phyloP scores from a whole-genome alignment of 2,329 filamentous ascomycete genomes.

The Juglanconis oblonga region DNA sequence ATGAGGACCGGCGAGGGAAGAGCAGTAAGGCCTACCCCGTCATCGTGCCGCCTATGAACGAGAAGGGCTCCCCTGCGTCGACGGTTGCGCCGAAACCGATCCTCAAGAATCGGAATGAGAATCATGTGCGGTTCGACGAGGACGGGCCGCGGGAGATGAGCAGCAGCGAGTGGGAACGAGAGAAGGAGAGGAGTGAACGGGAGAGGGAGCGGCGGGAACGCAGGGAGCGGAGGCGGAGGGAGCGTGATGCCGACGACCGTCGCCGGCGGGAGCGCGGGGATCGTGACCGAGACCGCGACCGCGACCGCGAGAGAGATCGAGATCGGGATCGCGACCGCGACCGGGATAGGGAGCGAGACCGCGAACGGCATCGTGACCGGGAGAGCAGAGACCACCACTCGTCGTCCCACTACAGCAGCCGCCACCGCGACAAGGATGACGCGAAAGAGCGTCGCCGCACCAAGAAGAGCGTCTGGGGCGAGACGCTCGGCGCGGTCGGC shows the following conservation, averaged over 20 bases:
- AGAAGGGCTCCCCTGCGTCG: slow-evolving; percentile 29
- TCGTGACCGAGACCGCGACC: slow-evolving; percentile 30
- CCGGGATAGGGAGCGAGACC: slow-evolving; percentile 33
- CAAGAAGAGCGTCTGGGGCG: slow-evolving; percentile 48
- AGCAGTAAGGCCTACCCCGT: slow-evolving; percentile 32
- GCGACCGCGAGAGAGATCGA: slow-evolving; percentile 14
- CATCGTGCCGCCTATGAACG: slow-evolving; percentile 36
- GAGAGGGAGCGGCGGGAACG: slow-evolving; percentile 10
- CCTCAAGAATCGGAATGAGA: slow-evolving; percentile 59
- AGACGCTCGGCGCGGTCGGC: slow-evolving; percentile 55
- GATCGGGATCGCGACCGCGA: slow-evolving; percentile 21
- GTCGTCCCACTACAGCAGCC: slow-evolving; percentile 9
- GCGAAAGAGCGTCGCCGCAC: slow-evolving; percentile 30
- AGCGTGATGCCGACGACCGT: slow-evolving; percentile 22
- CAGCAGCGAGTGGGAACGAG: slow-evolving; percentile 27
- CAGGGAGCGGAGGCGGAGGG: slow-evolving; percentile 8
- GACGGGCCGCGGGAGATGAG: slow-evolving; percentile 43
- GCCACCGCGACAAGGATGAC: slow-evolving; percentile 35
- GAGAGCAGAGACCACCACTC: slow-evolving; percentile 25
- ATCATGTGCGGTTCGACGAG: slow-evolving; percentile 53
- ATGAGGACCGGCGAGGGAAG: slow-evolving; percentile 18
- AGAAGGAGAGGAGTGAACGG: slow-evolving; percentile 8
- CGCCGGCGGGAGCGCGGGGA: slow-evolving; percentile 23
- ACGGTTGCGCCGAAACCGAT: slow-evolving; percentile 52
- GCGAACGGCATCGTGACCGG: slow-evolving; percentile 32